Evolutionary conservation across 2,329 filamentous ascomycete species (phyloP), one percentile per base, ranked within the genome.

Genomic region (Talaromyces sp.): DNA sequence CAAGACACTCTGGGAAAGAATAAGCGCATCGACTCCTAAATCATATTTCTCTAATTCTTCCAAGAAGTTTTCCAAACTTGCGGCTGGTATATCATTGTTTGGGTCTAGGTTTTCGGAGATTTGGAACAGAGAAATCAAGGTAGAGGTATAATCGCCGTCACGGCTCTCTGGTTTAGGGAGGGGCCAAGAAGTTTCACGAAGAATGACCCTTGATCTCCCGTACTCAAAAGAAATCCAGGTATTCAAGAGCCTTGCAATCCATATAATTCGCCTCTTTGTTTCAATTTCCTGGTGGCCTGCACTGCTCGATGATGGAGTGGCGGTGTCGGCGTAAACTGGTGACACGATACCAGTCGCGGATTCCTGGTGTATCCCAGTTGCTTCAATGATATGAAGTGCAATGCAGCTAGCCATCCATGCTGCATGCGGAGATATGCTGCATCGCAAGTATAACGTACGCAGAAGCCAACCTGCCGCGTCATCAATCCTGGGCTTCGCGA

Each of bases 401-500:
- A 78, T 81, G 62, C 80, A 85, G 64, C 81, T 85, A 0, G 84
- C 82, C 72, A 85, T 82, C 84, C 58, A 60, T 49, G 53, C 53
- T 10, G 58, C 53, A 33, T 60, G 58, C 10, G 58, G 51, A 17
- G 51, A 51, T 25, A 36, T 60, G 49, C 30, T 55, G 17, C 58
- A 55, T 11, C 58, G 52, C 17, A 60, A 28, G 28, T 60, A 60
- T 17, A 60, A 36, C 22, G 58, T 60, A 51, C 58, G 58, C 42
- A 60, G 39, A 4, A 60, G 33, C 58, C 58, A 60, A n/a, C 52
- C 58, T 28, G 30, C 22, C 15, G 63, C 64, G 25, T 58, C 56
- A 2, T 52, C 25, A 30, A 58, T 15, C 11, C 39, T 33, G 8
- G 56, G 56, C 15, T 58, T 58, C 10, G 27, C 28, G 27, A 58